These are phyloP conservation scores for Garcia nutans DNA, from an alignment of 345 rosid species.

Conservation along the genomic window DNA sequence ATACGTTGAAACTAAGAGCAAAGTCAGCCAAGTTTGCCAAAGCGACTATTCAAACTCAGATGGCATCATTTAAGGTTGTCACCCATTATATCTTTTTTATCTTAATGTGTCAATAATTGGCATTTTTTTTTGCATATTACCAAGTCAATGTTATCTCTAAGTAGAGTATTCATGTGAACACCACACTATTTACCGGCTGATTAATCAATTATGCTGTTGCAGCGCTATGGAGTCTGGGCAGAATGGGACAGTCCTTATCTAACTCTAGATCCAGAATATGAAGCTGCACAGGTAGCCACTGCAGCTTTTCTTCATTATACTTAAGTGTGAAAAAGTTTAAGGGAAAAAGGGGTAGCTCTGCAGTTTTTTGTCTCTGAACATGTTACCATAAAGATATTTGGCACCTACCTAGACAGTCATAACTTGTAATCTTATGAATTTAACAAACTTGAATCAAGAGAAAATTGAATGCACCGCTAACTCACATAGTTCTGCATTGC, in stretches of 20 bases:
- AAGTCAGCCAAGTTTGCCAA: slow-evolving; percentile 92
- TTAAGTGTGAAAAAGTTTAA: slow-evolving; percentile 3
- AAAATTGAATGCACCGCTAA: not conserved
- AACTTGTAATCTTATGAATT: not conserved
- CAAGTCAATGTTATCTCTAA: slow-evolving; percentile 6
- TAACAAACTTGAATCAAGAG: too few relatives aligned
- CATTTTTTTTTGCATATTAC: not conserved
- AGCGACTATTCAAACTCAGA: slow-evolving; percentile 91
- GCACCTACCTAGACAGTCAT: not conserved
- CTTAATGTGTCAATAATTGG: not conserved
- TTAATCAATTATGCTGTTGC: slow-evolving; percentile 28
- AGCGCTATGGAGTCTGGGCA: slow-evolving; percentile 98
- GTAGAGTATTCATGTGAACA: not conserved
- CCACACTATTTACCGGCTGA: not conserved
- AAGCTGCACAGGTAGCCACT: slow-evolving; percentile 84
- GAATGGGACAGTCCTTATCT: slow-evolving; percentile 85
- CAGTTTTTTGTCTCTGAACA: not conserved
- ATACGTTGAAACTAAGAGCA: slow-evolving; percentile 77
- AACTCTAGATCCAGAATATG: slow-evolving; percentile 92
- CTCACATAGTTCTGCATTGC: too few relatives aligned
- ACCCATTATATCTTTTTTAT: slow-evolving; percentile 5
- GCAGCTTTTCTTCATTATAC: slow-evolving; percentile 23
- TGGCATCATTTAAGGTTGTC: slow-evolving; percentile 88
- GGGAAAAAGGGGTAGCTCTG: not conserved
- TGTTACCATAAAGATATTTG: not conserved